Conservation (phyloP, 2,329 filamentous ascomycete species). For the Ceratocystis eucalypticola region DNA sequence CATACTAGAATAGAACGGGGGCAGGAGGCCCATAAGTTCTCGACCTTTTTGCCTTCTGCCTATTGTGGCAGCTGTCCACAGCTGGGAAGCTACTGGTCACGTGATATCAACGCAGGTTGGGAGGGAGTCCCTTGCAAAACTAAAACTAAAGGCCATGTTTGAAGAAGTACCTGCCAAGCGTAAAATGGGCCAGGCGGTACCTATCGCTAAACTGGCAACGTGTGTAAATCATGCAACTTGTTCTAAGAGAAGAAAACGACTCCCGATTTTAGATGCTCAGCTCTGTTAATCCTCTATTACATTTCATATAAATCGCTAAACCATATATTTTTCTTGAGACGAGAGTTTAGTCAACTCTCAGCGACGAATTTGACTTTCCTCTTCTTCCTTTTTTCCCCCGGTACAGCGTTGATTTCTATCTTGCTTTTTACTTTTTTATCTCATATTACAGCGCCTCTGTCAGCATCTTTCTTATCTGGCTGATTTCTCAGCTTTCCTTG, state of each 20-base stretch:
- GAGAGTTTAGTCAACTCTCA: neutral
- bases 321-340: neutral
- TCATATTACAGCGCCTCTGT: neutral
- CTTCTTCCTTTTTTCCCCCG: neutral
- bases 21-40: neutral
- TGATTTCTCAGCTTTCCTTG: neutral
- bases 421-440: too few species aligned
- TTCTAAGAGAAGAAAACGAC: neutral
- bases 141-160: neutral
- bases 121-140: neutral
- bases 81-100: neutral
- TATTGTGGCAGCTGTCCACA: neutral
- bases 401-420: neutral
- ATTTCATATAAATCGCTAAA: neutral
- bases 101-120: neutral
- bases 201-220: neutral
- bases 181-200: neutral
- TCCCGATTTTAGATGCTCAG: neutral
- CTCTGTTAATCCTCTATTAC: neutral
- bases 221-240: constrained; percentile 3
- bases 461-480: neutral
- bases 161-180: neutral
- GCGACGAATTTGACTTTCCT: neutral
- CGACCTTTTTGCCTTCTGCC: neutral
- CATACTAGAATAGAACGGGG: neutral